phyloP scores from a whole-genome alignment of 1,284 basidiomycete genomes.

The Malassezia brasiliensis region DNA sequence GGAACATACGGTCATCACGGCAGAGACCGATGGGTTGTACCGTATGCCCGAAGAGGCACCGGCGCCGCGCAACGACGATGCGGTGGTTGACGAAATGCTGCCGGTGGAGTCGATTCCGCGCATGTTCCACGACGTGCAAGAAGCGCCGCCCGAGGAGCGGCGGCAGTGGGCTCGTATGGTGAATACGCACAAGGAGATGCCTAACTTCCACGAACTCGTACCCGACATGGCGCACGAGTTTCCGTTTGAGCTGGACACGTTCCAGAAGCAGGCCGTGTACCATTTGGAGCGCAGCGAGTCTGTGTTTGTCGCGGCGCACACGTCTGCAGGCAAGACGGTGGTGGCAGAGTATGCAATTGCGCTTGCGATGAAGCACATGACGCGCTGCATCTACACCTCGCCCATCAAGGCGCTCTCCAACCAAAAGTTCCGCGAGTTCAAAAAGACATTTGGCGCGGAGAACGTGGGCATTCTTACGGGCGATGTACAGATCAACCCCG shows the following conservation, averaged over 20 bases:
- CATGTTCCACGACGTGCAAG: conserved; percentile 16
- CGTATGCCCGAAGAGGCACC: conserved; percentile 6
- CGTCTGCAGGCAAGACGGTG: conserved; percentile 97
- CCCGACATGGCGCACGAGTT: conserved; percentile 75
- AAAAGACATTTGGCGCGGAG: conserved; percentile 81
- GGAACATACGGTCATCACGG: conserved; percentile 13
- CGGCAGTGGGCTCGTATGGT: conserved; percentile 97
- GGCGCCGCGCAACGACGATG: conserved; percentile 18
- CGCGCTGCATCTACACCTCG: conserved; percentile 93
- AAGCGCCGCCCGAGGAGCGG: conserved; percentile 52
- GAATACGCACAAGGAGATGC: conserved; percentile 77
- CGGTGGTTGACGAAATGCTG: conserved; percentile 43
- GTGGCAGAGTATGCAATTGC: conserved; percentile 98
- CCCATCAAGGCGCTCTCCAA: conserved; percentile 98
- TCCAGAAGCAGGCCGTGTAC: conserved; percentile 97
- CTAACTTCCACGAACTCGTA: conserved; percentile 76
- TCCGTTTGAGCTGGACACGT: conserved; percentile 75
- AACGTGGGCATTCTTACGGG: conserved; percentile 95
- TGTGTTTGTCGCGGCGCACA: conserved; percentile 97
- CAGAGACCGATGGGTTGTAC: conserved; percentile 10
- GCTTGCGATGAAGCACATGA: conserved; percentile 95
- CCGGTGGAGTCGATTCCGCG: conserved; percentile 32
- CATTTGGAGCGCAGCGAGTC: conserved; percentile 94
- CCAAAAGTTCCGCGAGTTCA: conserved; percentile 98
- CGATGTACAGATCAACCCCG: conserved; percentile 98